These are phyloP conservation scores for Smallanthus sonchifolius DNA, from an alignment of 129 eudicot genomes.

Conservation along the genomic window DNA sequence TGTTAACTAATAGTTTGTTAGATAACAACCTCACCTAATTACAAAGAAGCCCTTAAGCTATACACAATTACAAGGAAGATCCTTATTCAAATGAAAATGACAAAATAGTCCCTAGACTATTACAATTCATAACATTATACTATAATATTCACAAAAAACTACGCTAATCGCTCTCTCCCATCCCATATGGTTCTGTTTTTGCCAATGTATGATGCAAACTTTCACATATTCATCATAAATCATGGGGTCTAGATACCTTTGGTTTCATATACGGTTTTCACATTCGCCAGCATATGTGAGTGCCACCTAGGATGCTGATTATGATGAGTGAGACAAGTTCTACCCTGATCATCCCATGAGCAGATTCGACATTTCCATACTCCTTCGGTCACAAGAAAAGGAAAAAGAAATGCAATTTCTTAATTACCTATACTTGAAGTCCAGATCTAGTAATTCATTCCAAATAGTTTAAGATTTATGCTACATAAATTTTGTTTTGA, in stretches of 20 bases:
- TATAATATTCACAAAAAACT: background rate
- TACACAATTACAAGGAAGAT: too few species aligned
- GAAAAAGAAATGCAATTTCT: slow-evolving; percentile 3
- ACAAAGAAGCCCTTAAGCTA: too few species aligned
- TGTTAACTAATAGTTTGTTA: too few species aligned
- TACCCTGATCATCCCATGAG: slow-evolving; percentile 60
- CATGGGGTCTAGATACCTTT: slow-evolving; percentile 51
- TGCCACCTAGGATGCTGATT: slow-evolving; percentile 35
- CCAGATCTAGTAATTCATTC: slow-evolving; percentile 8
- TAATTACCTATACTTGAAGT: slow-evolving; percentile 24
- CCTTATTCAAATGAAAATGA: too few species aligned
- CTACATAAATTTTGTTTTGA: background rate
- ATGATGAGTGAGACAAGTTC: slow-evolving; percentile 38
- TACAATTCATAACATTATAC: background rate
- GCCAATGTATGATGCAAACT: background rate
- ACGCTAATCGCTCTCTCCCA: background rate
- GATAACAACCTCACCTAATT: too few species aligned
- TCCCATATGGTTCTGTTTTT: background rate
- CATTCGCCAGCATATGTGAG: slow-evolving; percentile 45
- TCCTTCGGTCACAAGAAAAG: slow-evolving; percentile 63
- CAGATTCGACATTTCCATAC: slow-evolving; percentile 86
- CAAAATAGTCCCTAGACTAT: too few species aligned
- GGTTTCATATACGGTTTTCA: slow-evolving; percentile 35
- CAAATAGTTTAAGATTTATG: background rate
- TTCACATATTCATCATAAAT: slow-evolving; percentile 1